These are phyloP conservation scores for Polyporus tsugae DNA, from an alignment of 1,284 basidiomycete genomes.

Conservation along the genomic window DNA sequence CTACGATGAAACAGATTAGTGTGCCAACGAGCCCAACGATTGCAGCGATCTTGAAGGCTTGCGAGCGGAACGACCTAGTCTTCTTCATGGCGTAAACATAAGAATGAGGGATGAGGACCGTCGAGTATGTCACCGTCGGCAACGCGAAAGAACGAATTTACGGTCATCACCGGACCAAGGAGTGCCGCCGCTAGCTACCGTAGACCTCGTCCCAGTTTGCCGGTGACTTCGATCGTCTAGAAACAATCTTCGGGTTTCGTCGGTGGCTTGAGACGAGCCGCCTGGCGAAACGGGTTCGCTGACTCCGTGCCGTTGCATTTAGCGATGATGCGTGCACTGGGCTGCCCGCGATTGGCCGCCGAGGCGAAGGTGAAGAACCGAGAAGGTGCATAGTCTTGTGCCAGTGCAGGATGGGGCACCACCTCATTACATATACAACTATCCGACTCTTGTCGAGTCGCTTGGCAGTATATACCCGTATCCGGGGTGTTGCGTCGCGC, in stretches of 20 bases:
- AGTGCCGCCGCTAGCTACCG: neutral
- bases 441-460: neutral
- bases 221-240: conserved; percentile 5
- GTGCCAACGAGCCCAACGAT: conserved; percentile 15
- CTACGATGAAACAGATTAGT: conserved; percentile 22
- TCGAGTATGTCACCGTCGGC: neutral
- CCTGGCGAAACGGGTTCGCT: neutral
- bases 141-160: neutral
- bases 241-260: conserved; percentile 1
- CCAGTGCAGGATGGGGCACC: conserved; percentile 18
- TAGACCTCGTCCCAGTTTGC: neutral
- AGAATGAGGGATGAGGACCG: neutral
- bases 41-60: conserved; percentile 13
- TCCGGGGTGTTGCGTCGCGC: neutral
- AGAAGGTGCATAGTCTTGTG: neutral
- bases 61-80: conserved; percentile 14
- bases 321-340: conserved; percentile 18
- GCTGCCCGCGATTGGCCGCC: neutral
- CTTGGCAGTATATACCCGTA: neutral
- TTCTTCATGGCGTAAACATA: conserved; percentile 18
- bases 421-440: conserved; percentile 12
- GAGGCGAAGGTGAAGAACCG: conserved; percentile 25
- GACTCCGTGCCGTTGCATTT: conserved; percentile 12
- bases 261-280: neutral
- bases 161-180: neutral